These are phyloP conservation scores for Pseudotulostoma volvatum DNA, from an alignment of 495 filamentous ascomycete genomes.

Conservation along the genomic window DNA sequence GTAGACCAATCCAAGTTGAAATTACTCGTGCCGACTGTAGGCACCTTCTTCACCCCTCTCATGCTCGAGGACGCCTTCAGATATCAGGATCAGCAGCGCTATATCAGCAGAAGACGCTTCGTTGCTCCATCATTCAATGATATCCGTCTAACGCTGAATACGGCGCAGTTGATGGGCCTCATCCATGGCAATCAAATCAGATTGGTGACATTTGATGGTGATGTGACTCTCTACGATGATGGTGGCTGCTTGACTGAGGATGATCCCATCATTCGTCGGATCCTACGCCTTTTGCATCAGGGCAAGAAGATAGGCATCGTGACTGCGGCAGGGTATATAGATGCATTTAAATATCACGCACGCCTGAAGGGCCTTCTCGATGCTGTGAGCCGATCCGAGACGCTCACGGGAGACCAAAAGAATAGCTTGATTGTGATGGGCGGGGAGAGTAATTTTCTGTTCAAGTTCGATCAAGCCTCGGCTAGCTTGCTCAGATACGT, in stretches of 20 bases:
- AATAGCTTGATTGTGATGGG: conserved; percentile 78
- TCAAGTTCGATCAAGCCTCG: conserved; percentile 42
- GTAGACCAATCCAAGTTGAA: conserved; percentile 72
- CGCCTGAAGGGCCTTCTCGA: conserved; percentile 75
- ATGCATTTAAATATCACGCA: conserved; percentile 64
- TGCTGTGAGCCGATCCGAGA: conserved; percentile 45
- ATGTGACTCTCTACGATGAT: conserved; percentile 94
- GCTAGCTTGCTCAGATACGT: conserved; percentile 36
- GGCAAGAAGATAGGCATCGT: conserved; percentile 79
- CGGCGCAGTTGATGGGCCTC: conserved; percentile 80
- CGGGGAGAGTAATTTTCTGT: conserved; percentile 78
- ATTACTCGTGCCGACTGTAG: conserved; percentile 76
- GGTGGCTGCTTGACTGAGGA: conserved; percentile 56
- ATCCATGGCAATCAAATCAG: conserved; percentile 44
- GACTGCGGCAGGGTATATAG: conserved; percentile 90
- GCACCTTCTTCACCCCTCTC: conserved; percentile 79
- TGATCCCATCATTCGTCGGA: conserved; percentile 63
- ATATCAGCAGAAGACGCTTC: conserved; percentile 82
- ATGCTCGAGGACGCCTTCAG: conserved; percentile 77
- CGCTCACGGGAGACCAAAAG: conserved; percentile 45
- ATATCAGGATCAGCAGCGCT: conserved; percentile 68
- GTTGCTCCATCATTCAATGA: conserved; percentile 98
- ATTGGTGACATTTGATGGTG: conserved; percentile 91
- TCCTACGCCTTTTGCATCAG: conserved; percentile 46
- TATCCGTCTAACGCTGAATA: conserved; percentile 80